A percentile compares a stretch with the other conserved stretches of the same genome.
These are phyloP conservation scores for Kregervanrija fluxuum DNA, from an alignment of 805 yeast genomes.

Conservation along the genomic window DNA sequence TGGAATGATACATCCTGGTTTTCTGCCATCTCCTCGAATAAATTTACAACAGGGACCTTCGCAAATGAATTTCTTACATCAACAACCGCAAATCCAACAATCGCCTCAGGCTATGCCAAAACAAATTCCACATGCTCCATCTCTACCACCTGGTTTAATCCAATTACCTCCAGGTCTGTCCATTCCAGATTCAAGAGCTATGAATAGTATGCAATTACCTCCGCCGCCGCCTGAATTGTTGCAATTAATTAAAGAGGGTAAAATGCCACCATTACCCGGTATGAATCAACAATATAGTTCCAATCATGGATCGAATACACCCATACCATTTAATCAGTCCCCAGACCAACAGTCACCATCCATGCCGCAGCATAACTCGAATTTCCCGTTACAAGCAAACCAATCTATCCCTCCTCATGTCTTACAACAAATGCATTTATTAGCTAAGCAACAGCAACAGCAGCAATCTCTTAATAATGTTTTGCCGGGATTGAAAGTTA, in stretches of 20 bases:
- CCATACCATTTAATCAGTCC: too few species aligned
- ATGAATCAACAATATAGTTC: too few species aligned
- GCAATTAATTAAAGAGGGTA: constrained; percentile 22
- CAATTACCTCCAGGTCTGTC: constrained; percentile 6
- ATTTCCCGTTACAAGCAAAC: too few species aligned
- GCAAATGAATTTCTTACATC: not conserved
- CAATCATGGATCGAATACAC: too few species aligned
- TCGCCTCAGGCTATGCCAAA: constrained; percentile 4
- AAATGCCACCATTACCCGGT: constrained; percentile 21
- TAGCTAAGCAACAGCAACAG: constrained; percentile 1
- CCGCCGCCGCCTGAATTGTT: constrained; percentile 25
- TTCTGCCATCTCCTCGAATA: not conserved
- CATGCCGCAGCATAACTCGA: too few species aligned
- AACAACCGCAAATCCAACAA: not conserved
- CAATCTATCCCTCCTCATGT: too few species aligned
- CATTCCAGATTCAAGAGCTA: not conserved
- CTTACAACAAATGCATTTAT: not conserved
- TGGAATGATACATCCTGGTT: not conserved
- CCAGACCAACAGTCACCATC: too few species aligned
- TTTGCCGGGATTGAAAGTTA: not conserved
- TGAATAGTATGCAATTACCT: constrained; percentile 7
- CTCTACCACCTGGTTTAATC: constrained; percentile 3
- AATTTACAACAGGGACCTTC: not conserved
- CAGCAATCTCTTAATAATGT: not conserved
- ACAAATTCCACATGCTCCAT: not conserved